Conservation (phyloP, 345 rosid genomes). For the Adansonia digitata region DNA sequence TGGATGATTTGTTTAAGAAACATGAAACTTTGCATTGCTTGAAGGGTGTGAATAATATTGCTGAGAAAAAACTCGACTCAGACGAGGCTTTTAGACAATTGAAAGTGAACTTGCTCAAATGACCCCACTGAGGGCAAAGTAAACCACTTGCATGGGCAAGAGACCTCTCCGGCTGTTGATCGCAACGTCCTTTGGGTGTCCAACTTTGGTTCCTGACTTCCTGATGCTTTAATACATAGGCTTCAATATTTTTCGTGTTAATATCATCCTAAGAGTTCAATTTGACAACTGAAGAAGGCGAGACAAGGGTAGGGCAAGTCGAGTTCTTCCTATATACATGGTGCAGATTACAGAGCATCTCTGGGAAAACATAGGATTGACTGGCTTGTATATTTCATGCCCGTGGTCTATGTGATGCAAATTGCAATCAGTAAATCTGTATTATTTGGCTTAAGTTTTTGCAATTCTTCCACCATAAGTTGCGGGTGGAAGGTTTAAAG, state of each 20-base stretch:
- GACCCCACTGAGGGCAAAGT: slow-evolving; percentile 64
- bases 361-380: neutral
- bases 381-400: neutral
- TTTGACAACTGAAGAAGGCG: neutral
- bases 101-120: slow-evolving; percentile 69
- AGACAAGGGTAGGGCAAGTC: neutral
- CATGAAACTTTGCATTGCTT: slow-evolving; percentile 59
- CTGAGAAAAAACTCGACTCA: slow-evolving; percentile 68
- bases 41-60: slow-evolving; percentile 52
- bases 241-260: neutral
- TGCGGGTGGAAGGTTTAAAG: neutral
- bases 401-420: neutral
- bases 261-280: slow-evolving; percentile 1
- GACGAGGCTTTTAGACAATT: slow-evolving; percentile 38
- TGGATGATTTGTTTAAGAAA: slow-evolving; percentile 39
- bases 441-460: neutral
- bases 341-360: neutral
- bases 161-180: slow-evolving; percentile 81
- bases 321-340: neutral
- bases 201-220: too few relatives aligned
- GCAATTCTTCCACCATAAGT: neutral
- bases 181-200: slow-evolving; percentile 68
- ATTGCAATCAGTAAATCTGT: neutral
- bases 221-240: slow-evolving; percentile 57
- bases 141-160: slow-evolving; percentile 47